Percentiles rank a stretch among this genome's conserved stretches.
These are phyloP conservation scores for Phaeoacremonium minimum DNA, from an alignment of 2,329 filamentous ascomycete genomes.

Conservation along the genomic window DNA sequence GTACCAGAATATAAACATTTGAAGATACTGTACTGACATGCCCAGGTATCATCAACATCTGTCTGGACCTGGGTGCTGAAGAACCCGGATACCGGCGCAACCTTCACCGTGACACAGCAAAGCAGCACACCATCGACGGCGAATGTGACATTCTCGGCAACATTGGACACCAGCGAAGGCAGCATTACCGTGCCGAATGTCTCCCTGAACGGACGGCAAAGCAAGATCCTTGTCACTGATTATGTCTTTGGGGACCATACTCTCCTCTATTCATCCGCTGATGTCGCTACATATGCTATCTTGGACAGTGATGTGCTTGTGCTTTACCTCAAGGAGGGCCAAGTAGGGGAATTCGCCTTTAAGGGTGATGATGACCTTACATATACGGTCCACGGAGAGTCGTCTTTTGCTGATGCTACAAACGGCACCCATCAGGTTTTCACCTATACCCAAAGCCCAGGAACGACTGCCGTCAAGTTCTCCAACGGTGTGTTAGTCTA, in stretches of 20 bases:
- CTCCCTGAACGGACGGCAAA: conserved; percentile 46
- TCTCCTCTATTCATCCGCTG: conserved; percentile 46
- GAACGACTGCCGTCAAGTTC: conserved; percentile 40
- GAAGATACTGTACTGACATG: conserved; percentile 2
- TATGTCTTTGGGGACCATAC: conserved; percentile 41
- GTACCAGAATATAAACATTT: not conserved
- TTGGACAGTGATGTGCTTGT: conserved; percentile 42
- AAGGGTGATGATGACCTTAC: conserved; percentile 28
- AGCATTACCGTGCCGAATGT: conserved; percentile 36
- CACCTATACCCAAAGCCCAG: conserved; percentile 40
- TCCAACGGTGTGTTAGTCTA: conserved; percentile 45
- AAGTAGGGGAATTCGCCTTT: conserved; percentile 45
- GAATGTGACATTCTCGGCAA: conserved; percentile 39
- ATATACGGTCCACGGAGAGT: conserved; percentile 34
- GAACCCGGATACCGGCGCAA: conserved; percentile 42
- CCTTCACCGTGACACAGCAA: conserved; percentile 47
- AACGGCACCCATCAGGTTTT: conserved; percentile 26
- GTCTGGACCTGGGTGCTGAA: conserved; percentile 48
- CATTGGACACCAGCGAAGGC: conserved; percentile 41
- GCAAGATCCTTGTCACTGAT: conserved; percentile 50
- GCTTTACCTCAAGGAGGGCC: conserved; percentile 42
- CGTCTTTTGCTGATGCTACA: conserved; percentile 22
- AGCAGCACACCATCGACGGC: conserved; percentile 35
- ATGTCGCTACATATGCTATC: conserved; percentile 40
- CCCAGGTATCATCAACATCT: conserved; percentile 22